Base-by-base conservation (phyloP, 1,284 basidiomycete species). In the Sanghuangporus weigelae region DNA sequence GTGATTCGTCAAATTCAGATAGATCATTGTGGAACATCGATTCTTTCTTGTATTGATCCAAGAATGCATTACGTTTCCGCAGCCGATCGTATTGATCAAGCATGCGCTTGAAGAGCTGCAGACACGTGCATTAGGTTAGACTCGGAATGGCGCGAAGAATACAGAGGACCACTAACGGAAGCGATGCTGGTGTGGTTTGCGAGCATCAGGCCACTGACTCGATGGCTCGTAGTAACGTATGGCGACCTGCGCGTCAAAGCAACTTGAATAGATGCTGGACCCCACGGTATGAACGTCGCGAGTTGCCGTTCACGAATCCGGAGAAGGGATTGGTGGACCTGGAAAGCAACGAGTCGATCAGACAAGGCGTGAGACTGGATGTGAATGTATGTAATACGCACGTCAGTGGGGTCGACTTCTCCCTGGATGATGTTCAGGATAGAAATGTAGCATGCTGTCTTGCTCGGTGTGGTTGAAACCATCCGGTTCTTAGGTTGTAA, bases 251-350 rank as follows among this genome's bases (percentile, higher is more conserved):
- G 90, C 1, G 96, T 97, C 66, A 98, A 79, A 4, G 97, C 96
- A 1, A 99, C 96, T 77, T 99, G 97, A 70, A 98, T 98, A 51
- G 93, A 96, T 1, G 96, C 96, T 0, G 97, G 97, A 3, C 97
- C 97, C 97, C 97, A 99, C 2, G 97, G 96, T 67, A 99, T 98
- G 75, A 99, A 99, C 73, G 92, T 97, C 7, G 97, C 96, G 14
- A 99, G 81, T 72, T 98, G 94, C 38, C 96, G 86, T 77, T 99
- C 97, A 39, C 97, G 87, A 70, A 99, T 99, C 8, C 97, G 89
- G 26, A 99, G 82, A 39, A 99, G 80, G 14, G 95, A 97, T 85
- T 99, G 97, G 75, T 99, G 97, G 7, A 95, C 92, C 93, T 95
- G 68, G 21, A 46, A n/a, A 46, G 7, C 16, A n/a, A 46, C 16